A percentile compares a stretch with the other conserved stretches of the same genome.
These are phyloP conservation scores for Lentinula aciculospora DNA, from an alignment of 768 basidiomycete species.

Conservation along the genomic window DNA sequence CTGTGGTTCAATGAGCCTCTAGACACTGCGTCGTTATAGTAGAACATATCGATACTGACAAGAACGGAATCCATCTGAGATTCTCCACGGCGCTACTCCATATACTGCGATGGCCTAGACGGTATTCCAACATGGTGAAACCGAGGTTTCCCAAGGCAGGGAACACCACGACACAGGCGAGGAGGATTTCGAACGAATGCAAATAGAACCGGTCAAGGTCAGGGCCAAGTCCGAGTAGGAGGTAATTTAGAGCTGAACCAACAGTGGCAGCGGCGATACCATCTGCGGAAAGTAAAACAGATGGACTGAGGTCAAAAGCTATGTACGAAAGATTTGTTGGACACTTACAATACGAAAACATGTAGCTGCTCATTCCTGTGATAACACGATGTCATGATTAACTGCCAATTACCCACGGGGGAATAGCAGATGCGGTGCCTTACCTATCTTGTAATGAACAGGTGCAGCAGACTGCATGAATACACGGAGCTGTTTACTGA, in stretches of 20 bases:
- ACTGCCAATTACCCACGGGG: not conserved
- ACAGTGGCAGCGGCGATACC: conserved; percentile 67
- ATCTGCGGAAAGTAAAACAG: conserved; percentile 47
- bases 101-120: conserved; percentile 57
- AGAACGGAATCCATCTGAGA: conserved; percentile 65
- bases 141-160: conserved; percentile 71
- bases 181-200: conserved; percentile 75
- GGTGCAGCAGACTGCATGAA: conserved; percentile 77
- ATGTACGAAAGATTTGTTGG: not conserved
- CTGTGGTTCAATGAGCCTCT: conserved; percentile 22
- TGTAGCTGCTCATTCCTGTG: conserved; percentile 26
- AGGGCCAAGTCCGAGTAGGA: conserved; percentile 65
- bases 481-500: conserved; percentile 65
- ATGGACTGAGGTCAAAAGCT: not conserved
- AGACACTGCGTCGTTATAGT: not conserved
- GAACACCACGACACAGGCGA: conserved; percentile 76
- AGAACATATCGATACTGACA: conserved; percentile 50
- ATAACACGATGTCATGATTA: not conserved
- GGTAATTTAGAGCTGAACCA: conserved; percentile 67
- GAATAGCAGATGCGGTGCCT: conserved; percentile 37
- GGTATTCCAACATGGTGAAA: conserved; percentile 70
- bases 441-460: conserved; percentile 76
- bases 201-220: conserved; percentile 71
- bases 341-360: conserved; percentile 15
- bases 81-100: conserved; percentile 49